Conservation (phyloP, 192 early-diverging fungal genomes). For the Globomyces pollinis-pini region DNA sequence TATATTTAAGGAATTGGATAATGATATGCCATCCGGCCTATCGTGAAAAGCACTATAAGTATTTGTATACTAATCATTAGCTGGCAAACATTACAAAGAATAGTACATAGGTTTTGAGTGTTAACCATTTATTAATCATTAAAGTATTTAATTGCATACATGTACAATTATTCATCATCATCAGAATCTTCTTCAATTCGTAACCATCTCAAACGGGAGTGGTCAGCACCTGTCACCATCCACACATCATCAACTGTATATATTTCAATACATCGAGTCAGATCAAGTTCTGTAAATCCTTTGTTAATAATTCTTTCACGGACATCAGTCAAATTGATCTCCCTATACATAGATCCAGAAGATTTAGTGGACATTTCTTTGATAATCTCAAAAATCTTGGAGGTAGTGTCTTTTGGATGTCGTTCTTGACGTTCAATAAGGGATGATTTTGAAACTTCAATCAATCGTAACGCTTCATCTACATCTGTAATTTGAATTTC, state of each 20-base stretch:
- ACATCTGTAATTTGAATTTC: slow-evolving; percentile 67
- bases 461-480: slow-evolving; percentile 78
- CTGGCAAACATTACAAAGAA: no score
- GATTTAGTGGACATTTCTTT: slow-evolving; percentile 58
- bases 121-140: no score
- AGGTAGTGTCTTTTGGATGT: slow-evolving; percentile 45
- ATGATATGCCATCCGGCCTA: no score
- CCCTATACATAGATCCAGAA: slow-evolving; percentile 37
- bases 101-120: no score
- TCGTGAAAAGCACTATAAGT: no score
- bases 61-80: no score
- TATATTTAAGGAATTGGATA: no score
- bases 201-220: slow-evolving; percentile 9
- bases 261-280: slow-evolving; percentile 61
- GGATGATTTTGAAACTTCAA: slow-evolving; percentile 86
- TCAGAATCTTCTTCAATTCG: slow-evolving; percentile 17
- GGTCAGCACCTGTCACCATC: slow-evolving; percentile 27
- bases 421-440: slow-evolving; percentile 59
- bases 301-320: slow-evolving; percentile 63
- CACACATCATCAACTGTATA: slow-evolving; percentile 72
- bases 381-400: slow-evolving; percentile 72
- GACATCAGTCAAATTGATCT: slow-evolving; percentile 55
- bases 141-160: no score
- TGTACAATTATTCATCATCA: slow-evolving; percentile 6
- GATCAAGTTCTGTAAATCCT: slow-evolving; percentile 70